These are phyloP conservation scores for Juglanconis sp. DNA, from an alignment of 2,329 filamentous ascomycete species.

Conservation along the genomic window DNA sequence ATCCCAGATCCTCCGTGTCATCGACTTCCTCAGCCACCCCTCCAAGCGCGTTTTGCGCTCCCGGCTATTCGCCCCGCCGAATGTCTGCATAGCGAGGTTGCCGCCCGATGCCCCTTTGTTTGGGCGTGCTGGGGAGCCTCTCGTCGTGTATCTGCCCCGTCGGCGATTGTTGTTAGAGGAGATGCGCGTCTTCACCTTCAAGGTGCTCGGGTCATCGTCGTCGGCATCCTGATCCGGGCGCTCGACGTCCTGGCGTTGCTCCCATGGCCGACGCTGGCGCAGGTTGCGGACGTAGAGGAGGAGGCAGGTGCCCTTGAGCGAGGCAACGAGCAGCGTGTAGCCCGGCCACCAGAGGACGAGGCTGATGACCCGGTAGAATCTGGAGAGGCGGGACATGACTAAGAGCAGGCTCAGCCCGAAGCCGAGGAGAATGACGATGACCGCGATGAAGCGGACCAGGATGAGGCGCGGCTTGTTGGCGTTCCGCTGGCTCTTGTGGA, in stretches of 20 bases:
- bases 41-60: conserved; percentile 29
- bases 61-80: conserved; percentile 33
- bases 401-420: conserved; percentile 30
- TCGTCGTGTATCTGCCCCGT: not conserved
- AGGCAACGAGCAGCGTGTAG: conserved; percentile 31
- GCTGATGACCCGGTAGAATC: conserved; percentile 27
- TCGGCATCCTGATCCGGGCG: conserved; percentile 3
- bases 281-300: conserved; percentile 29
- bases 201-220: not conserved
- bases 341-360: conserved; percentile 34
- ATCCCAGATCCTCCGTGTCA: conserved; percentile 28
- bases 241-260: conserved; percentile 22
- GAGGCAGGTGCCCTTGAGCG: conserved; percentile 35
- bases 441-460: conserved; percentile 26
- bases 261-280: conserved; percentile 39
- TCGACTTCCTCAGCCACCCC: conserved; percentile 25
- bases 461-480: conserved; percentile 32
- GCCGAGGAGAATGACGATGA: conserved; percentile 23
- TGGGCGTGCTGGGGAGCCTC: not conserved
- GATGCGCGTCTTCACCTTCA: conserved; percentile 1
- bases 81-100: conserved; percentile 24
- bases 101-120: not conserved
- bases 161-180: not conserved
- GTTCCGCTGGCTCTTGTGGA: conserved; percentile 36
- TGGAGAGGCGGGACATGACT: conserved; percentile 27